Percentiles rank a stretch among this genome's conserved stretches.
Conservation (phyloP, 345 rosid genomes). For the Kernera saxatilis region DNA sequence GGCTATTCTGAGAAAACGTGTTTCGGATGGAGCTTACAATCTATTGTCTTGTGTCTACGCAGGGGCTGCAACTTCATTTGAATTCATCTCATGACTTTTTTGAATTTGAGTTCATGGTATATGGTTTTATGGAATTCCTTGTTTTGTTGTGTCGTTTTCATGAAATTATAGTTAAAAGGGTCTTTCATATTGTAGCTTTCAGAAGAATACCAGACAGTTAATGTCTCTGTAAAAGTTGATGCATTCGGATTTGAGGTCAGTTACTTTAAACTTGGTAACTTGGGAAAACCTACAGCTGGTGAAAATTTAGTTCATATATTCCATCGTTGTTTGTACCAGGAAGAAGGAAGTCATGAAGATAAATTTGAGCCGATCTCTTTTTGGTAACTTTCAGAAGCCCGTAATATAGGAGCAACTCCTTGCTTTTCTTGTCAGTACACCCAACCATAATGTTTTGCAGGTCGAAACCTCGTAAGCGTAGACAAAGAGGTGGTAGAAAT, state of each 20-base stretch:
- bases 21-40: slow-evolving; percentile 5
- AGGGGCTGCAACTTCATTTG: slow-evolving; percentile 92
- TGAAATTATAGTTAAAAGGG: slow-evolving; percentile 21
- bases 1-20: background rate
- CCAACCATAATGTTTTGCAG: slow-evolving; percentile 44
- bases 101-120: slow-evolving; percentile 87
- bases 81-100: slow-evolving; percentile 82
- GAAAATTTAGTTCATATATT: background rate
- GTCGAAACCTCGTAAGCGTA: slow-evolving; percentile 50
- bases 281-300: slow-evolving; percentile 1
- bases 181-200: slow-evolving; percentile 47
- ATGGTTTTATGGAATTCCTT: slow-evolving; percentile 40
- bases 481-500: slow-evolving; percentile 33
- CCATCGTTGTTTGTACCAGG: slow-evolving; percentile 44
- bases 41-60: slow-evolving; percentile 22
- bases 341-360: slow-evolving; percentile 42
- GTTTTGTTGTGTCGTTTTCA: slow-evolving; percentile 21
- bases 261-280: slow-evolving; percentile 21
- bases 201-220: slow-evolving; percentile 75
- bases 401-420: background rate
- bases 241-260: slow-evolving; percentile 70
- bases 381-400: slow-evolving; percentile 47
- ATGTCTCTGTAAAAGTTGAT: slow-evolving; percentile 73
- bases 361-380: slow-evolving; percentile 53
- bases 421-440: slow-evolving; percentile 3